Base-by-base conservation (phyloP, 2,329 filamentous ascomycete genomes). In the Acarospora socialis region DNA sequence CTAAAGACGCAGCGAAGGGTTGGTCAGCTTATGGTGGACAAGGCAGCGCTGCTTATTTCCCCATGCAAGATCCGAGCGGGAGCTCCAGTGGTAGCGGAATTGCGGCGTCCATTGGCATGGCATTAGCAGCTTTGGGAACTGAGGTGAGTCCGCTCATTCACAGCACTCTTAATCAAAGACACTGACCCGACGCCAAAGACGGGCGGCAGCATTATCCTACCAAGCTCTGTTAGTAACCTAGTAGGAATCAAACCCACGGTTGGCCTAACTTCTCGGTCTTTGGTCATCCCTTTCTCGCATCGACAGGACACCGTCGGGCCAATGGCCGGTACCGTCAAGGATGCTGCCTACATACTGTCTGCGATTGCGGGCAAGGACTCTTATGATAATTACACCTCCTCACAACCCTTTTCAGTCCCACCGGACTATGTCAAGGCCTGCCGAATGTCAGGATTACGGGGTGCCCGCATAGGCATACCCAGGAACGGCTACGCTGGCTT, bases 221-320 rank as follows among this genome's bases (percentile, higher is more conserved):
- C 38, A 10, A 46, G 57, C 0, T 44, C 51, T 25, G 30, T 39
- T 10, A 38, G 26, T 28, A 40, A 38, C 22, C 12, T 42, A 7
- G 38, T 40, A n/a, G 38, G 38, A 9, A 42, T 42, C 21, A 42
- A 42, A 30, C 40, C 40, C 12, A 42, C 37, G 2, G n/a, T 42
- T 9, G 40, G 40, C 8, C 32, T 42, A 12, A 38, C 30, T 8
- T 42, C 40, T 5, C 33, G 13, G 38, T 25, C 23, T 14, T 34
- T 35, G 32, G 35, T 42, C 14, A 38, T 42, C 5, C 40, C 36
- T 9, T 37, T 41, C 16, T 33, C 32, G 27, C 10, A 29, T 4
- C 37, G 34, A 22, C 32, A 39, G 20, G 35, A 42, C 23, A 39
- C 34, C 21, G 32, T 40, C 17, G 40, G 40, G 5, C 39, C 41